Conservation (phyloP, 1,284 basidiomycete genomes). For the Austroboletus niveus region DNA sequence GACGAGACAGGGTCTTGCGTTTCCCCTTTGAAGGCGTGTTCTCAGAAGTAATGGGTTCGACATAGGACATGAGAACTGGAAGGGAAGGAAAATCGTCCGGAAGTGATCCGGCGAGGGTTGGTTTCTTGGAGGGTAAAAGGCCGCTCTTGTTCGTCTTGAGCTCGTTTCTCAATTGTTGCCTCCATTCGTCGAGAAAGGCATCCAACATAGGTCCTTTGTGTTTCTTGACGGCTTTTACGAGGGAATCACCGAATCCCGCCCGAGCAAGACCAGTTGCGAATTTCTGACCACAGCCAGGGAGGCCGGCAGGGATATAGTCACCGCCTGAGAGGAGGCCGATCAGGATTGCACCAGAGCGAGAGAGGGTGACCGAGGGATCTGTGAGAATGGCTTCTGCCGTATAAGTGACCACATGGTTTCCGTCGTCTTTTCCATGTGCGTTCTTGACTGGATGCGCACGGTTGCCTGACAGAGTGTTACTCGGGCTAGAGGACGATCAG, state of each 20-base stretch:
- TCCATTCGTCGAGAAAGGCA: constrained; percentile 62
- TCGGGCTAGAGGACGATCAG: constrained; percentile 50
- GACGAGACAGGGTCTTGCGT: constrained; percentile 33
- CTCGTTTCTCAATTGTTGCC: constrained; percentile 62
- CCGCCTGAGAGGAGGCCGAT: constrained; percentile 87
- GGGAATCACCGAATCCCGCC: constrained; percentile 67
- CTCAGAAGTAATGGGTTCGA: constrained; percentile 72
- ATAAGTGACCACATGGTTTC: constrained; percentile 73
- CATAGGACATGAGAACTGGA: constrained; percentile 71
- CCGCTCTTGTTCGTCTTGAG: constrained; percentile 69
- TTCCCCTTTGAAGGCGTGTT: constrained; percentile 42
- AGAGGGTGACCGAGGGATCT: constrained; percentile 58
- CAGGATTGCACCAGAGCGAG: constrained; percentile 76
- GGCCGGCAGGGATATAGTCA: constrained; percentile 79
- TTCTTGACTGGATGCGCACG: constrained; percentile 59
- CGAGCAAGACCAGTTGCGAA: constrained; percentile 68
- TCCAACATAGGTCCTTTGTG: constrained; percentile 46
- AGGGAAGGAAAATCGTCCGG: constrained; percentile 63
- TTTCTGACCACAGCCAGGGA: constrained; percentile 59
- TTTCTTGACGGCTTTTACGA: constrained; percentile 61
- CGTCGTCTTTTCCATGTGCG: constrained; percentile 66
- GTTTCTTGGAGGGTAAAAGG: constrained; percentile 57
- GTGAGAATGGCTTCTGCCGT: constrained; percentile 49
- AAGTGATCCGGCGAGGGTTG: constrained; percentile 59
- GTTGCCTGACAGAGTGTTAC: constrained; percentile 70